These are phyloP conservation scores for Suillus tomentosus DNA, from an alignment of 768 basidiomycete genomes.

Conservation along the genomic window DNA sequence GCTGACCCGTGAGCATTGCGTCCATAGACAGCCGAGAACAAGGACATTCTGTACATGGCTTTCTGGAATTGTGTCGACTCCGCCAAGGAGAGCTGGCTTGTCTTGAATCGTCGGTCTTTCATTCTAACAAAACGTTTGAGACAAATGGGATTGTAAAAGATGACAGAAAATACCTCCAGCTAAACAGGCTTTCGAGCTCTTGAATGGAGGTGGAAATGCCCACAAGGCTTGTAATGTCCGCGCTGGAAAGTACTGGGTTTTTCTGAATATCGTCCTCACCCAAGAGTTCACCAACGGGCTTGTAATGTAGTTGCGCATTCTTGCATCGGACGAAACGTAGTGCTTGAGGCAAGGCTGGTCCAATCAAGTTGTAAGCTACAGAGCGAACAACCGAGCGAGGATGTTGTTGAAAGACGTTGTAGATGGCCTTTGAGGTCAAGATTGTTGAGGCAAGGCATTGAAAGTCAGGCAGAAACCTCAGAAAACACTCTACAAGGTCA, in stretches of 20 bases:
- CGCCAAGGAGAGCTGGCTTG: conserved; percentile 29
- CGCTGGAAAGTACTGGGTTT: conserved; percentile 19
- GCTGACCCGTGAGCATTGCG: conserved; percentile 9
- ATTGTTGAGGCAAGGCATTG: conserved; percentile 27
- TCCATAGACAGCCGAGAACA: conserved; percentile 20
- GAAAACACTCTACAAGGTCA: conserved; percentile 35
- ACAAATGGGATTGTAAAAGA: not conserved
- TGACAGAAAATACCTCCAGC: conserved; percentile 33
- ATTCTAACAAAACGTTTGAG: conserved; percentile 25
- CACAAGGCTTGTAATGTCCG: conserved; percentile 27
- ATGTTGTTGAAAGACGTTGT: conserved; percentile 30
- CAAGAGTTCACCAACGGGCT: not conserved
- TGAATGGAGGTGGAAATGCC: conserved; percentile 27
- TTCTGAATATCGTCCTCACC: conserved; percentile 13
- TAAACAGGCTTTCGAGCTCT: conserved; percentile 41
- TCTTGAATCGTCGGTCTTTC: conserved; percentile 37
- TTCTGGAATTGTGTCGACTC: conserved; percentile 36
- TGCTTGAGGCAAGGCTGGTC: conserved; percentile 34
- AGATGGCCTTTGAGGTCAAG: conserved; percentile 33
- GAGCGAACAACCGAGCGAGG: conserved; percentile 34
- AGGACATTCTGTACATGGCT: conserved; percentile 33
- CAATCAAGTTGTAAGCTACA: conserved; percentile 32
- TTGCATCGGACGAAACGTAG: conserved; percentile 27
- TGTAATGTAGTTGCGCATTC: conserved; percentile 1
- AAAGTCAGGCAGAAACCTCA: conserved; percentile 32